Percentiles rank a stretch among this genome's conserved stretches.
phyloP scores from a whole-genome alignment of 805 yeast species.

The Candida palmyrensis region DNA sequence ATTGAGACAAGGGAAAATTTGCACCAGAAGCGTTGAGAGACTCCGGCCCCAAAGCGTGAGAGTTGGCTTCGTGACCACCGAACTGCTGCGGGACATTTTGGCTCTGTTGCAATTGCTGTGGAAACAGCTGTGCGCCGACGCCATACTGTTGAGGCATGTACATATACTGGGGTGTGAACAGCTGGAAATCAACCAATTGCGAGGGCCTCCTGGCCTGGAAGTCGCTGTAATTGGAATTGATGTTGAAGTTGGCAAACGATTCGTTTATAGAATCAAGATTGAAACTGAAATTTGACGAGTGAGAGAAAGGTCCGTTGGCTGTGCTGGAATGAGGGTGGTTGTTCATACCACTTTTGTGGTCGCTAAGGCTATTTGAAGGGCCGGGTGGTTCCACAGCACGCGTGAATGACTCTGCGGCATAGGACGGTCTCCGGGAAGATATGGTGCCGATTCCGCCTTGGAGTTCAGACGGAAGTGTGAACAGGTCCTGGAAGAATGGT shows the following conservation, averaged over 20 bases:
- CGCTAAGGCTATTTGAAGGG: not conserved
- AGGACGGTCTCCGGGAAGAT: slow-evolving; percentile 67
- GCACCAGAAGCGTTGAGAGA: not conserved
- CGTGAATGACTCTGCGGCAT: slow-evolving; percentile 62
- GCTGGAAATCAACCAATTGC: slow-evolving; percentile 30
- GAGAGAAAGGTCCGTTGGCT: slow-evolving; percentile 24
- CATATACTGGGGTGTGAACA: slow-evolving; percentile 5
- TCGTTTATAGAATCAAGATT: slow-evolving; percentile 25
- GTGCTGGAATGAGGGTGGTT: slow-evolving; percentile 15
- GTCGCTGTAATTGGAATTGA: slow-evolving; percentile 30
- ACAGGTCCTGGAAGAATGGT: slow-evolving; percentile 21
- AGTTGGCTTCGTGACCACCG: slow-evolving; percentile 4
- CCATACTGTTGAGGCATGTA: slow-evolving; percentile 1
- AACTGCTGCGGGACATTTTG: slow-evolving; percentile 6
- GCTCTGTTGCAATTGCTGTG: slow-evolving; percentile 6
- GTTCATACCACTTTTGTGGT: slow-evolving; percentile 7
- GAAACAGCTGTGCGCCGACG: slow-evolving; percentile 8
- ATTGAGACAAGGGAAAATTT: slow-evolving; percentile 5
- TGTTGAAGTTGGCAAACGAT: slow-evolving; percentile 22
- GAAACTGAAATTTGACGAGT: slow-evolving; percentile 22
- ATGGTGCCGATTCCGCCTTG: slow-evolving; percentile 63
- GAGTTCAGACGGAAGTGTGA: slow-evolving; percentile 50
- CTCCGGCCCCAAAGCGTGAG: slow-evolving; percentile 8
- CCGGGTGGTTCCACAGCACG: slow-evolving; percentile 16
- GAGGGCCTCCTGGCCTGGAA: slow-evolving; percentile 40